Base-by-base conservation (phyloP, 2,329 filamentous ascomycete genomes). In the Chalaropsis ovoidea region DNA sequence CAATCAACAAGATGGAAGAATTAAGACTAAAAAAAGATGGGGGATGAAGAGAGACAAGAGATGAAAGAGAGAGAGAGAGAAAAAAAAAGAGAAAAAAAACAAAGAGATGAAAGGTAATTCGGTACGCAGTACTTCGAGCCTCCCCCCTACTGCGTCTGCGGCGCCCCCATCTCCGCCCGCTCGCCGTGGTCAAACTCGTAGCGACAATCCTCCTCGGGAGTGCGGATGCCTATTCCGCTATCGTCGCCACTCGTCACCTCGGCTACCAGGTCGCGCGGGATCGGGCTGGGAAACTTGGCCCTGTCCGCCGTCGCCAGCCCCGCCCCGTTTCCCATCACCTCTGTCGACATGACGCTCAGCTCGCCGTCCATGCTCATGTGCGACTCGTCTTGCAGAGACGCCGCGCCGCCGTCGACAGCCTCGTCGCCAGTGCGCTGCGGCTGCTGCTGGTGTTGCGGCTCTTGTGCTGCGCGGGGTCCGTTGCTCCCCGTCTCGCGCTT, bases 181-280 rank as follows among this genome's bases (percentile, higher is more conserved):
- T 66, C 66, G 19, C 64, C 66, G 15, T 63, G 66, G 35, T 65
- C 62, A 61, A 67, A 65, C 64, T 67, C 63, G 45, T 67, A 67
- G 8, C 60, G 77, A 60, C 84, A 84, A 31, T 87, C 84, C 65
- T 86, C 84, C 64, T 87, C 85, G 0, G 84, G 84, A 3, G 84
- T 86, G 62, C 83, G 77, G 70, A 90, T 86, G 39, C 86, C 86
- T 68, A 90, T 90, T 1, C 86, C 87, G 71, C 87, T 90, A 69
- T 90, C 88, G 69, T 90, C 87, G 68, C 86, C 82, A 2, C 72
- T 67, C 49, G 68, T 69, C 4, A 39, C 67, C 49, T 67, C 67
- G 7, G 42, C 62, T 1, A 56, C 61, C 2, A 67, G 11, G 49
- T 58, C 49, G 11, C 62, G 60, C 17, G 62, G 61, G 11, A 49